Base-by-base conservation (phyloP, 169 alveolate species). In the Toxoplasma gondii region DNA sequence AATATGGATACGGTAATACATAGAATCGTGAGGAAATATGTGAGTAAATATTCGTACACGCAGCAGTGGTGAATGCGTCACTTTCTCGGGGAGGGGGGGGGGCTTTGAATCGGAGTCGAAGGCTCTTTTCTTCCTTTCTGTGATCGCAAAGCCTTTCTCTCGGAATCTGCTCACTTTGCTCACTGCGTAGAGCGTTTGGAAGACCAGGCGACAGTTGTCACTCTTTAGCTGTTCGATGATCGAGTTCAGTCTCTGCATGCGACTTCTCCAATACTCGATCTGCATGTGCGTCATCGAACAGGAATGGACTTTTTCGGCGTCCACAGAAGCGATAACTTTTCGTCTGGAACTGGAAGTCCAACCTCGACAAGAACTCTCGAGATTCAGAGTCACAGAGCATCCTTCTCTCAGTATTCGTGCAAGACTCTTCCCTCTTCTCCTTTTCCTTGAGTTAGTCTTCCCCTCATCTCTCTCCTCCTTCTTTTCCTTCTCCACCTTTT, bases 201-300 rank as follows among this genome's bases (percentile, higher is more conserved):
- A 96, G 53, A 98, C 99, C 54, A 97, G 92, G 93, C 97, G 96
- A 96, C 98, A 98, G 92, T 97, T 98, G 91, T 97, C 97, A 88
- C 98, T 96, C 95, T 98, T 97, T 83, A 98, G 97, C 93, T 98
- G 98, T 94, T 98, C 99, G 81, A 97, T 97, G 80, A 98, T 97
- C 91, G 98, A 95, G 84, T 99, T 98, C 34, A 98, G 96, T 93
- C 97, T 96, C 96, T 98, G 97, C 98, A 98, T 98, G 92, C 98
- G 96, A 78, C 90, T 94, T 95, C 98, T 97, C 99, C 99, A 98
- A 96, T 96, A 96, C 88, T 97, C 99, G n/a, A 98, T 96, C 96
- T 98, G 98, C 82, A 27, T 12, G 74, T 49, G 78, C 53, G 91
- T 4, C 39, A n/a, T 24, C 27, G 67, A 49, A 45, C 34, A 45